Base-by-base conservation (phyloP, 1,284 basidiomycete species). In the Puccinia triticina region DNA sequence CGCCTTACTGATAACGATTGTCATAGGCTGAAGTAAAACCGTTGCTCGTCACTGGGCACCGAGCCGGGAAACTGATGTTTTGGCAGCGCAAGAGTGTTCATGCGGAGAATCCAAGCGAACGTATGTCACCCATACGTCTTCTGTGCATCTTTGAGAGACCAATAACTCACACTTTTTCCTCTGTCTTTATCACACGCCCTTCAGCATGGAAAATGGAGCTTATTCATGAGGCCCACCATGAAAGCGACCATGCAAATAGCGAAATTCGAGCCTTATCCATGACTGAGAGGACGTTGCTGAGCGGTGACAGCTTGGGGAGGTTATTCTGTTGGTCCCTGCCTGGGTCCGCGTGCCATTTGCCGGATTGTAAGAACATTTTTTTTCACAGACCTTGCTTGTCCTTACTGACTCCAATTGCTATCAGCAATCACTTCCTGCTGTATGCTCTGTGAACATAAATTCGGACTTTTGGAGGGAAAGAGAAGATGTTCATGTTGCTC, bases 31-130 rank as follows among this genome's bases (percentile, higher is more conserved):
- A 81, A 74, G 79, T 81, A 3, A 81, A 81, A 59, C 79, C 85
- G 1, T 84, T 87, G 57, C 64, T 87, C 0, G 82, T 86, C 0
- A 87, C 86, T 26, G 86, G 86, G 23, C 86, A 87, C 77, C 83
- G 84, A 26, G 69, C 69, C 26, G 86, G 85, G 32, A 83, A 84
- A 46, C 83, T 87, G 37, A 84, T 86, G 57, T 83, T 84, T 26
- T 86, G 86, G 86, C 83, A 85, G 32, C 84, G 85, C 11, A 83
- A 84, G 0, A 84, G 84, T 43, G 82, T 82, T 29, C 86, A 86
- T 75, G 82, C 64, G 64, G 74, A 37, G 64, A 72, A 72, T 37
- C 55, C 74, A 40, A 43, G 23, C n/a, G 55, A 77, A 29, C 69
- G 79, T 81, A 61, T 23, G 79, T 74, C 18, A 34, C 66, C 18